Evolutionary conservation across 2,329 filamentous ascomycete genomes (phyloP), one percentile per base, ranked within the genome.

Genomic region (Pseudogymnoascus sp.): DNA sequence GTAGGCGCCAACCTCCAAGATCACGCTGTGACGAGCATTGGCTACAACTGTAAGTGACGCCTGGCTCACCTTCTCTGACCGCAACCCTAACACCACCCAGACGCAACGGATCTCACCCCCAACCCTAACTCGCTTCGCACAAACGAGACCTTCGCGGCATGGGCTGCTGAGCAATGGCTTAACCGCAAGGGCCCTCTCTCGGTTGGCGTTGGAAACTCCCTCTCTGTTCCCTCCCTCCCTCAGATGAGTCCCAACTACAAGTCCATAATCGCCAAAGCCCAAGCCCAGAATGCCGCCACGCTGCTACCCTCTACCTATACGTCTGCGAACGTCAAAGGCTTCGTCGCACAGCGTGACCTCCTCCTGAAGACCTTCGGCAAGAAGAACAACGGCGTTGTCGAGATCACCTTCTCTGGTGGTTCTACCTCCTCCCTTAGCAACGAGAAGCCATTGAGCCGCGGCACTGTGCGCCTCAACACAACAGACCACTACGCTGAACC

Each of bases 1-100:
- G 76, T 79, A 5, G 77, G 76, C 14, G 67, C 71, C 34, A 73
- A 73, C 50, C 64, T 73, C 3, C 70, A 73, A 61, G 72, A 74
- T 58, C 72, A 74, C 60, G 63, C 67, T 3, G 37, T 63, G 9
- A 25, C 61, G 22, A 20, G 20, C n/a, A 62, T 59, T 28, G 41
- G 12, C 12, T 61, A 64, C 12, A 60, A 14, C 54, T 62, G 63
- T 60, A 34, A 54, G 47, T 20, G 9, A 18, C 16, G 1, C 47
- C n/a, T 18, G 16, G 47, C 1, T 32, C 7, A 20, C 9, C 47
- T 11, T 8, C 9, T 12, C 47, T 14, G 6, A 20, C 28, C 16
- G 6, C 8, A 5, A 38, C 18, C 32, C n/a, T 37, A 43, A 37
- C 16, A 54, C 28, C 28, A 14, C 16, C 5, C 28, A 54, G 47